Base-by-base conservation (phyloP, 2,329 filamentous ascomycete species). In the Xylariaceae sp. region DNA sequence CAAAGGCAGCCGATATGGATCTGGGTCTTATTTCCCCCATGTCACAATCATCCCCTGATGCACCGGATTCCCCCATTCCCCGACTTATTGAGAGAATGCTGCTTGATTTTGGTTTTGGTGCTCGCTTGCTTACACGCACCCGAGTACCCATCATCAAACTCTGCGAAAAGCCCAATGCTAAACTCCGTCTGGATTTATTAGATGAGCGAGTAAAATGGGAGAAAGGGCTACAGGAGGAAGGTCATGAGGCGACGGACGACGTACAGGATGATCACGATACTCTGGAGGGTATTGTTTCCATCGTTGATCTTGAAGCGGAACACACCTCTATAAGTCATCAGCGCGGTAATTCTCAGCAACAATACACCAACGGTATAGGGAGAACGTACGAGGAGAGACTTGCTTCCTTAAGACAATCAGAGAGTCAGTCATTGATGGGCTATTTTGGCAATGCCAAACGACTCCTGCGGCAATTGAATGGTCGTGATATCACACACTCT, bases 1-100 rank as follows among this genome's bases (percentile, higher is more conserved):
- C 90, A 10, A 89, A 89, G 65, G 85, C 86, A n/a, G 93, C 92
- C 1, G 92, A 96, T 67, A 91, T 96, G 88, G 93, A 97, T 72
- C 82, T 96, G 26, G 89, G 88, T 7, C 81, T 96, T 32, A 77
- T 95, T 4, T 88, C 89, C 1, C 84, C 83, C 2, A 74, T 80
- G 47, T 88, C 88, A 1, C 69, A 73, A 19, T 75, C 81, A 44
- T 77, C 81, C 49, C 79, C 81, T 2, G 80, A 85, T 58, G 77
- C 77, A 14, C 70, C 79, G 16, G 80, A 81, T 29, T 87, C 85
- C 4, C 78, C 81, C 1, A 86, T 95, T 52, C 91, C 91, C 1
- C 83, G 90, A 20, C 69, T 93, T 6, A 73, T 96, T 2, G 91
- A 96, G 68, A 89, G 88, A 70, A 84, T 83, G 2, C 81, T 96